A percentile compares a stretch with the other conserved stretches of the same genome.
These are phyloP conservation scores for Trichophaea hybrida DNA, from an alignment of 2,329 filamentous ascomycete species.

Conservation along the genomic window DNA sequence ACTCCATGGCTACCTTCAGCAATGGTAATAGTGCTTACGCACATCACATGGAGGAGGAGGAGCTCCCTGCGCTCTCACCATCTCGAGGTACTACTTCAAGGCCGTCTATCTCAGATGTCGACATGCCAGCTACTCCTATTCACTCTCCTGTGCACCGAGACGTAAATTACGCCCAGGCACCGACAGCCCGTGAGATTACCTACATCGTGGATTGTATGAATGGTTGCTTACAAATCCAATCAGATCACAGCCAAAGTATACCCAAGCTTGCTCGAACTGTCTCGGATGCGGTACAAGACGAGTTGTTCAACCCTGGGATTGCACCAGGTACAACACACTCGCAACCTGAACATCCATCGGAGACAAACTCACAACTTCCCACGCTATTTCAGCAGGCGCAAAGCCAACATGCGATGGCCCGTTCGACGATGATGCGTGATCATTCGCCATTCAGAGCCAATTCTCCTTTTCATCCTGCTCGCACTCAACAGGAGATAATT, in stretches of 20 bases:
- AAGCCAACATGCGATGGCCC: constrained; percentile 19
- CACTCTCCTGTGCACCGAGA: constrained; percentile 15
- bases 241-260: constrained; percentile 43
- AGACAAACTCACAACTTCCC: constrained; percentile 29
- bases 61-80: constrained; percentile 25
- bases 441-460: constrained; percentile 61
- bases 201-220: constrained; percentile 38
- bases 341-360: constrained; percentile 26
- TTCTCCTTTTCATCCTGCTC: constrained; percentile 24
- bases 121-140: constrained; percentile 20
- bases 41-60: constrained; percentile 21
- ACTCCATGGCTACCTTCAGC: constrained; percentile 11
- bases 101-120: constrained; percentile 17
- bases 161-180: constrained; percentile 3
- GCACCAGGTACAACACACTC: constrained; percentile 31
- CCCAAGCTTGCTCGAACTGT: constrained; percentile 76
- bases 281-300: constrained; percentile 71
- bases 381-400: constrained; percentile 32
- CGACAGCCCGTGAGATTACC: constrained; percentile 26
- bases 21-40: constrained; percentile 7
- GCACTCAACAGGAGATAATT: constrained; percentile 21
- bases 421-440: constrained; percentile 44
- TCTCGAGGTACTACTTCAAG: constrained; percentile 16
- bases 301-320: constrained; percentile 64
- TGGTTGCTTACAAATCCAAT: constrained; percentile 51